A percentile compares a stretch with the other conserved stretches of the same genome.
Evolutionary conservation across 306 rosid species (phyloP).

Genomic region (Rosa lucieae): DNA sequence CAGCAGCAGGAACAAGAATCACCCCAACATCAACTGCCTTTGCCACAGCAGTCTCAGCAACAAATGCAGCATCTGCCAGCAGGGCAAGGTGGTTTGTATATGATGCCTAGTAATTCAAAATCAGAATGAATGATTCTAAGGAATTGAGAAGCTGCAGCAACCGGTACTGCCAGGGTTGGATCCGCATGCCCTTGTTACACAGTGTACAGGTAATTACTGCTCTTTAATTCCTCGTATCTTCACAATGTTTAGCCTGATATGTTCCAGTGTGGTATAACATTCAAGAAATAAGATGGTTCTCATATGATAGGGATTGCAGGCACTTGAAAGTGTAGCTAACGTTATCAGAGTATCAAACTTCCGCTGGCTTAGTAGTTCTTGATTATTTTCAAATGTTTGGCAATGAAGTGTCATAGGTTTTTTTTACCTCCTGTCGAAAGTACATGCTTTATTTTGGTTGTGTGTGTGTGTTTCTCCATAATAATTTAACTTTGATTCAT

Average conservation of each 20-base stretch:
- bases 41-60: conserved; percentile 66
- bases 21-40: conserved; percentile 43
- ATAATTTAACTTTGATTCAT: too few relatives aligned
- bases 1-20: conserved; percentile 51
- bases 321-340: neutral
- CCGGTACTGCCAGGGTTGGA: conserved; percentile 47
- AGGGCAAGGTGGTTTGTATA: conserved; percentile 65
- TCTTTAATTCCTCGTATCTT: neutral
- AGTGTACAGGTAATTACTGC: conserved; percentile 81
- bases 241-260: conserved; percentile 12
- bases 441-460: neutral
- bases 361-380: neutral
- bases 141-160: conserved; percentile 53
- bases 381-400: neutral
- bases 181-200: conserved; percentile 64
- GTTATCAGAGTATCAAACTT: neutral
- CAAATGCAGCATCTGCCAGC: conserved; percentile 59
- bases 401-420: neutral
- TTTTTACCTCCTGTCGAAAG: neutral
- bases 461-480: neutral
- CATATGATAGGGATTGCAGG: neutral
- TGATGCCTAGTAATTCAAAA: conserved; percentile 57
- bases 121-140: conserved; percentile 58
- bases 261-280: conserved; percentile 8
- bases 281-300: neutral